These are phyloP conservation scores for Leishmania guyanensis DNA, from an alignment of 208 protist species.

Conservation along the genomic window DNA sequence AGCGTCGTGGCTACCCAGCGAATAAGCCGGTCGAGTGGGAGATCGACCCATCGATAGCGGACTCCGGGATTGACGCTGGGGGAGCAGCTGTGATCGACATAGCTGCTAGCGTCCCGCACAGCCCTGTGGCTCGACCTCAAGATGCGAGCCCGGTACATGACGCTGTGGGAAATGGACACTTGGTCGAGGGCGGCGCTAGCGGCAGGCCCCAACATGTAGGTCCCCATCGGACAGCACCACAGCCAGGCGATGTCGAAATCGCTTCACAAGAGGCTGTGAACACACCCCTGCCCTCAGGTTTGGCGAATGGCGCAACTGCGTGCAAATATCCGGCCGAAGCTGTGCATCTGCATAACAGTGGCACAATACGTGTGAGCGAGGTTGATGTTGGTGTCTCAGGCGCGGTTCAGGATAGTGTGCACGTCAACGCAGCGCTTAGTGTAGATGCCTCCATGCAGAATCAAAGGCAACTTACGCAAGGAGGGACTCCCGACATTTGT, in stretches of 20 bases:
- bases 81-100: neutral
- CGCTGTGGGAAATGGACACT: neutral
- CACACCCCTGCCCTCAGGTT: neutral
- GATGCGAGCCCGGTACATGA: constrained; percentile 2
- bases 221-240: constrained; percentile 3
- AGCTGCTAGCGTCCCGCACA: neutral
- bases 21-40: constrained; percentile 87
- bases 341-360: constrained; percentile 15
- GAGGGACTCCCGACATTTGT: constrained; percentile 11
- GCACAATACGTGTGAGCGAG: constrained; percentile 38
- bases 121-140: neutral
- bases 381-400: constrained; percentile 27
- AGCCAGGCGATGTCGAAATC: neutral
- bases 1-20: constrained; percentile 76
- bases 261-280: neutral
- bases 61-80: constrained; percentile 24
- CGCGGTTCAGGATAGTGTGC: neutral
- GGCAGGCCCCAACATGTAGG: neutral
- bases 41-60: constrained; percentile 49
- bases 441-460: neutral
- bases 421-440: neutral
- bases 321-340: constrained; percentile 4
- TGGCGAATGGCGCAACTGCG: neutral
- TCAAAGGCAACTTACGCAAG: neutral
- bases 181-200: neutral